Percentiles rank a stretch among this genome's conserved stretches.
Evolutionary conservation across 2,329 filamentous ascomycete genomes (phyloP).

Genomic region (Pseudogymnoascus sp.): DNA sequence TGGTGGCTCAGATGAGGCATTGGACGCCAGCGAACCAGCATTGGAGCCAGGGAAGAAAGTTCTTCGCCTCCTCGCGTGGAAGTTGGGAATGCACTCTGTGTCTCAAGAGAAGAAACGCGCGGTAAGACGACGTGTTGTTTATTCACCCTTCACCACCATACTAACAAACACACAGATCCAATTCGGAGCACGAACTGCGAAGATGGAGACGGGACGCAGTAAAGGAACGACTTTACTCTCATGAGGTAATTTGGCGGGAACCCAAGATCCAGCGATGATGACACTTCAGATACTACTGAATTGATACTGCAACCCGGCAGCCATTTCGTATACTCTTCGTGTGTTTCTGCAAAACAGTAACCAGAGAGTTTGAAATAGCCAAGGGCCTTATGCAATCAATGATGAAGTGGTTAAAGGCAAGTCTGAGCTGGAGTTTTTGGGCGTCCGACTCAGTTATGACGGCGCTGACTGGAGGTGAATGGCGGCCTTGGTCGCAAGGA

Average conservation of each 20-base stretch:
- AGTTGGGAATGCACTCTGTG: conserved; percentile 62
- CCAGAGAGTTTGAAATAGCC: conserved; percentile 19
- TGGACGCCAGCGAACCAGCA: conserved; percentile 23
- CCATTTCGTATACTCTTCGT: conserved; percentile 26
- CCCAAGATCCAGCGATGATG: conserved; percentile 49
- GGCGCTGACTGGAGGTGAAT: not conserved
- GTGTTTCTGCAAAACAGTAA: conserved; percentile 42
- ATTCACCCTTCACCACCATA: conserved; percentile 11
- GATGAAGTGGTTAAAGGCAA: conserved; percentile 50
- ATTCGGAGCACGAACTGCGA: conserved; percentile 74
- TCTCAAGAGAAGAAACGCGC: conserved; percentile 89
- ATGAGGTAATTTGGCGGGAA: conserved; percentile 24
- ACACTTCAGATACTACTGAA: conserved; percentile 70
- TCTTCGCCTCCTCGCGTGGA: conserved; percentile 67
- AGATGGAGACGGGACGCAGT: conserved; percentile 64
- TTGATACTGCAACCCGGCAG: conserved; percentile 31
- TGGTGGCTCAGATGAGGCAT: conserved; percentile 36
- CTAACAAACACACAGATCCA: conserved; percentile 52
- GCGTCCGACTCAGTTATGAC: not conserved
- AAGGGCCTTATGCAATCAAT: conserved; percentile 17
- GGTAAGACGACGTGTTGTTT: conserved; percentile 41
- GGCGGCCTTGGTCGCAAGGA: not conserved
- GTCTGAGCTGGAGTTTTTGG: conserved; percentile 45
- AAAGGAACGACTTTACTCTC: conserved; percentile 60
- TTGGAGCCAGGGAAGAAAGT: conserved; percentile 77